Conservation (phyloP, 352 stramenopile genomes). For the Phytophthora lateralis region DNA sequence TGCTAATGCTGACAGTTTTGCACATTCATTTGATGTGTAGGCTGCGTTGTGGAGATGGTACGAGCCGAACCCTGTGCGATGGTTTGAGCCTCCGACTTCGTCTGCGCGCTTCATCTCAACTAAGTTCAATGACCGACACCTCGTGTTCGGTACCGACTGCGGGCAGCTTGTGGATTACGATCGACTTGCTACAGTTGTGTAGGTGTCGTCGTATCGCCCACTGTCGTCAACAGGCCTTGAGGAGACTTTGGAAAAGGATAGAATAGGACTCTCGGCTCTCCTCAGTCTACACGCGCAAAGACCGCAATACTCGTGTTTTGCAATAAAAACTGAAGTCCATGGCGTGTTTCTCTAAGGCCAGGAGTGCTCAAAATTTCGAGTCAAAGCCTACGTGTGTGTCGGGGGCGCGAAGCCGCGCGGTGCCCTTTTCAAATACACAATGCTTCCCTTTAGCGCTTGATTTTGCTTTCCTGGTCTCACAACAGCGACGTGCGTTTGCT, state of each 20-base stretch:
- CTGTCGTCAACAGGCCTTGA: conserved; percentile 23
- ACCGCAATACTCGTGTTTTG: conserved; percentile 18
- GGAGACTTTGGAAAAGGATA: conserved; percentile 41
- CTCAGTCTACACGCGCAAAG: conserved; percentile 9
- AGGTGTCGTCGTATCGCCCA: conserved; percentile 13
- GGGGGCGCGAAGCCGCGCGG: conserved; percentile 8
- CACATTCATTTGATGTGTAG: conserved; percentile 36
- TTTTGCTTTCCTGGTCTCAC: conserved; percentile 52
- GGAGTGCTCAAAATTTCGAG: neutral
- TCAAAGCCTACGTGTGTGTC: conserved; percentile 8
- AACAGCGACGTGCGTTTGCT: conserved; percentile 34
- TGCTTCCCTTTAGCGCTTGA: conserved; percentile 47
- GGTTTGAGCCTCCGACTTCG: conserved; percentile 62
- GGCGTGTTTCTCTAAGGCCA: neutral
- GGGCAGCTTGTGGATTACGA: conserved; percentile 84
- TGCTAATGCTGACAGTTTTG: conserved; percentile 10
- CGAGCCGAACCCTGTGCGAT: conserved; percentile 74
- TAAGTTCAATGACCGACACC: conserved; percentile 73
- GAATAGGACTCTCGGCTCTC: conserved; percentile 33
- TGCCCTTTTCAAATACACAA: conserved; percentile 69
- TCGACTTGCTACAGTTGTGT: conserved; percentile 64
- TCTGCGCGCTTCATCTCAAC: conserved; percentile 68
- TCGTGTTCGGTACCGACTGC: conserved; percentile 78
- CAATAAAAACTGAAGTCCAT: conserved; percentile 17
- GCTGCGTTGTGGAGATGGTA: conserved; percentile 88